phyloP scores from a whole-genome alignment of 805 yeast species.

The Starmerella floricola region DNA sequence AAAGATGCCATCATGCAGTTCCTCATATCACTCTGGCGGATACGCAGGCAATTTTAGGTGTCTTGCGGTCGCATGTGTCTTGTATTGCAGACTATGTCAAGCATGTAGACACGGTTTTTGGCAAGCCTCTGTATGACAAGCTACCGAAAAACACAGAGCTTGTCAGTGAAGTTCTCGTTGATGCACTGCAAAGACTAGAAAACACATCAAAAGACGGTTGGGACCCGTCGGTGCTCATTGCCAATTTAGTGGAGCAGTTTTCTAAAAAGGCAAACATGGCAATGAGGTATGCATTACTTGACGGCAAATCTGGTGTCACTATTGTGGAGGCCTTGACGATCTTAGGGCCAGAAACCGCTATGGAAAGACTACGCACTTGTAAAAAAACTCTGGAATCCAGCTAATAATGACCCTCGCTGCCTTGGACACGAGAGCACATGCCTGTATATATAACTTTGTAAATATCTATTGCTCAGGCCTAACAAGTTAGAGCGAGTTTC shows the following conservation, averaged over 20 bases:
- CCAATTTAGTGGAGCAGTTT: background rate
- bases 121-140: constrained; percentile 11
- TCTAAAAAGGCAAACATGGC: constrained; percentile 38
- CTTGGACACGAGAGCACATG: too few species aligned
- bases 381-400: background rate
- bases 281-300: constrained; percentile 58
- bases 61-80: constrained; percentile 40
- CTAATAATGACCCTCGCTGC: background rate
- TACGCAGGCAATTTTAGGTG: constrained; percentile 33
- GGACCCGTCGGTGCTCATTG: constrained; percentile 6
- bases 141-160: constrained; percentile 2
- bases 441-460: too few species aligned
- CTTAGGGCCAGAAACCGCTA: constrained; percentile 33
- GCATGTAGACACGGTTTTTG: constrained; percentile 27
- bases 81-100: constrained; percentile 42
- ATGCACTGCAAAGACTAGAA: too few species aligned
- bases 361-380: constrained; percentile 1
- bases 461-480: too few species aligned
- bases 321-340: constrained; percentile 46
- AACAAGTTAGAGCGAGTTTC: background rate
- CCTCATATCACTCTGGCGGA: constrained; percentile 25
- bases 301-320: constrained; percentile 56
- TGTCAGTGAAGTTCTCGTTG: too few species aligned
- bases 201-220: too few species aligned
- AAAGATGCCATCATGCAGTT: constrained; percentile 16